Percentiles rank a stretch among this genome's conserved stretches.
Conservation (phyloP, 108 stramenopile genomes). For the Cafeteria roenbergensis region DNA sequence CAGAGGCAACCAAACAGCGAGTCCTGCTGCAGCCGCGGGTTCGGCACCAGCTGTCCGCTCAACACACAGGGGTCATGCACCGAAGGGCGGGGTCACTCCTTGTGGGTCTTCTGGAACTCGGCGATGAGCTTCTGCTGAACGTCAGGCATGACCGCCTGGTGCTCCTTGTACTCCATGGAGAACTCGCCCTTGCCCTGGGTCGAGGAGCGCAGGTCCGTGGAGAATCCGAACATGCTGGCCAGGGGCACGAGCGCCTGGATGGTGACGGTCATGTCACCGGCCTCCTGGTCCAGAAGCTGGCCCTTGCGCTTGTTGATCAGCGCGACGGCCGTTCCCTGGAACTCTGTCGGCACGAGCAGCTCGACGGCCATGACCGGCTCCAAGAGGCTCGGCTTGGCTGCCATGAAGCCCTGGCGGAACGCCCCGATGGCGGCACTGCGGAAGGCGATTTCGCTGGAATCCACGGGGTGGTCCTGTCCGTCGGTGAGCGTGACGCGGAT, state of each 20-base stretch:
- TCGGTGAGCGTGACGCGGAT: slow-evolving; percentile 50
- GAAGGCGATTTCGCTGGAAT: slow-evolving; percentile 95
- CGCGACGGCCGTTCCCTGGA: slow-evolving; percentile 85
- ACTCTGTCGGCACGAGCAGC: slow-evolving; percentile 78
- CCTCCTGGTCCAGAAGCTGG: slow-evolving; percentile 81
- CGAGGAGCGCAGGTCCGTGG: slow-evolving; percentile 74
- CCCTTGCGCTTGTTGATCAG: slow-evolving; percentile 83
- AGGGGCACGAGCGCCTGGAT: slow-evolving; percentile 78
- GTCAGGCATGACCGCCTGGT: slow-evolving; percentile 27
- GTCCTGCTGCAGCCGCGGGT: no score
- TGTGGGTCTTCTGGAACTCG: neutral
- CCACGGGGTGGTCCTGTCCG: slow-evolving; percentile 86
- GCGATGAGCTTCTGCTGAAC: slow-evolving; percentile 1
- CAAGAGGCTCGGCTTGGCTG: slow-evolving; percentile 63
- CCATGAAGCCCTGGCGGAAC: slow-evolving; percentile 71
- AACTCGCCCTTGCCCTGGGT: slow-evolving; percentile 98
- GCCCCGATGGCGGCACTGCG: slow-evolving; percentile 78
- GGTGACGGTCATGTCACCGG: slow-evolving; percentile 49
- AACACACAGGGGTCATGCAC: no score
- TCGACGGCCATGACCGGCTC: slow-evolving; percentile 93
- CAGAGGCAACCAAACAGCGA: no score
- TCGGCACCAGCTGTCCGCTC: no score
- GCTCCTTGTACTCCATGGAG: slow-evolving; percentile 90
- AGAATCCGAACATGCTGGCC: slow-evolving; percentile 86
- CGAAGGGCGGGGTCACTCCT: no score